phyloP scores from a whole-genome alignment of 257 asterid genomes.

The Mitragyna speciosa region DNA sequence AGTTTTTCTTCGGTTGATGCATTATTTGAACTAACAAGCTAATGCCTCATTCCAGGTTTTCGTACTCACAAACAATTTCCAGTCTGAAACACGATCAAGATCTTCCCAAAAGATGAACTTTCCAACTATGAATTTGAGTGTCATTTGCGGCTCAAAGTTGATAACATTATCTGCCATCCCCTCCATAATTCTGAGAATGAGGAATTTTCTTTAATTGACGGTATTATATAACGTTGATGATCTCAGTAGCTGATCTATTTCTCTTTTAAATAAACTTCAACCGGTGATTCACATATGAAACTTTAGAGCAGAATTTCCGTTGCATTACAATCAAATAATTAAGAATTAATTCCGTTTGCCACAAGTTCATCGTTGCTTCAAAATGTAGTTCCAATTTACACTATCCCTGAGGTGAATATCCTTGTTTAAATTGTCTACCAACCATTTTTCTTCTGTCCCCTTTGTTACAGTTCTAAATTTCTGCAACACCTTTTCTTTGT shows the following conservation, averaged over 20 bases:
- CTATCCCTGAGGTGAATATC: background rate
- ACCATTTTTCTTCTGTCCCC: background rate
- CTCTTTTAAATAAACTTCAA: background rate
- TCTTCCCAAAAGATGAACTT: background rate
- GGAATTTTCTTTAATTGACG: background rate
- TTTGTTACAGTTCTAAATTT: background rate
- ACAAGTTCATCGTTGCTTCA: background rate
- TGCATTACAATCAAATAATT: background rate
- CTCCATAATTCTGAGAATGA: background rate
- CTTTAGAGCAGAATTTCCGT: background rate
- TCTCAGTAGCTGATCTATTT: background rate
- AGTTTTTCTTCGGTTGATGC: background rate
- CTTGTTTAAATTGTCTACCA: background rate
- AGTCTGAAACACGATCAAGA: background rate
- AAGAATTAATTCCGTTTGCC: background rate
- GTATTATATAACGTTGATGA: conserved; percentile 14
- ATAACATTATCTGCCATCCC: background rate
- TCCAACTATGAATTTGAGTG: background rate
- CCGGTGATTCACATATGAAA: background rate
- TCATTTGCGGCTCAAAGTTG: background rate
- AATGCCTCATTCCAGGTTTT: conserved; percentile 7
- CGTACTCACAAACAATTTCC: background rate
- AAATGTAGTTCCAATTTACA: background rate
- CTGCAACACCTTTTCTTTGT: background rate
- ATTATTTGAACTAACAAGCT: background rate